Evolutionary conservation across 2,329 filamentous ascomycete species (phyloP).

Genomic region (Thielaviopsis musarum): DNA sequence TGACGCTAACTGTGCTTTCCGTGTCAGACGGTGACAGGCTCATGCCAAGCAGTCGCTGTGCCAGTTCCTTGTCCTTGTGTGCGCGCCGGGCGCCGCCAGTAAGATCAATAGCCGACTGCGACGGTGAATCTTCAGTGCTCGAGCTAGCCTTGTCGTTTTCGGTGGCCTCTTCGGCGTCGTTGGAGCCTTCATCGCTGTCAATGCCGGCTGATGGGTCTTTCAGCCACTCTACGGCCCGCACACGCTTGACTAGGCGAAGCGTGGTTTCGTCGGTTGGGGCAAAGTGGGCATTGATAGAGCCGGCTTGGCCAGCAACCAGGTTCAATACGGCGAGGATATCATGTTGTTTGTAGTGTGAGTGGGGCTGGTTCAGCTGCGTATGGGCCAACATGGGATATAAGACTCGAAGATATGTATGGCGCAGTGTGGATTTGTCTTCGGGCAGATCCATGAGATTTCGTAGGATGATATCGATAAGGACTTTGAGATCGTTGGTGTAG

Average conservation of each 20-base stretch:
- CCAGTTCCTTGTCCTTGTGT: conserved; percentile 25
- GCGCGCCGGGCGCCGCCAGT: background rate
- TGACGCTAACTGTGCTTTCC: conserved; percentile 59
- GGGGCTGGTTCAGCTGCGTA: conserved; percentile 67
- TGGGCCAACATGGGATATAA: conserved; percentile 80
- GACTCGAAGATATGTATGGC: conserved; percentile 89
- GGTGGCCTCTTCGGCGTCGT: conserved; percentile 16
- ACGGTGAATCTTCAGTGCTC: conserved; percentile 16
- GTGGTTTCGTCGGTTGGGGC: conserved; percentile 70
- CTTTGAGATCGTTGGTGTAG: conserved; percentile 91
- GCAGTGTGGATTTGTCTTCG: conserved; percentile 56
- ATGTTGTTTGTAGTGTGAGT: conserved; percentile 74
- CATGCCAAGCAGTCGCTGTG: conserved; percentile 50
- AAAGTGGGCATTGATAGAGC: conserved; percentile 54
- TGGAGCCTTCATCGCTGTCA: background rate
- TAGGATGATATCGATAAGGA: conserved; percentile 88
- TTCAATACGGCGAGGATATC: conserved; percentile 64
- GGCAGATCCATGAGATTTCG: conserved; percentile 93
- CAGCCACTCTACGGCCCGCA: conserved; percentile 56
- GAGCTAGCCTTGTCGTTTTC: conserved; percentile 17
- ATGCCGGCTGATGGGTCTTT: conserved; percentile 21
- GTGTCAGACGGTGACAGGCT: conserved; percentile 47
- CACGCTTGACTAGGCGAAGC: conserved; percentile 57
- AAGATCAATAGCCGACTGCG: background rate
- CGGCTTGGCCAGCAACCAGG: conserved; percentile 31